Percentiles rank a stretch among this genome's conserved stretches.
Conservation (phyloP, 352 stramenopile genomes). For the Globisporangium apiculatum region DNA sequence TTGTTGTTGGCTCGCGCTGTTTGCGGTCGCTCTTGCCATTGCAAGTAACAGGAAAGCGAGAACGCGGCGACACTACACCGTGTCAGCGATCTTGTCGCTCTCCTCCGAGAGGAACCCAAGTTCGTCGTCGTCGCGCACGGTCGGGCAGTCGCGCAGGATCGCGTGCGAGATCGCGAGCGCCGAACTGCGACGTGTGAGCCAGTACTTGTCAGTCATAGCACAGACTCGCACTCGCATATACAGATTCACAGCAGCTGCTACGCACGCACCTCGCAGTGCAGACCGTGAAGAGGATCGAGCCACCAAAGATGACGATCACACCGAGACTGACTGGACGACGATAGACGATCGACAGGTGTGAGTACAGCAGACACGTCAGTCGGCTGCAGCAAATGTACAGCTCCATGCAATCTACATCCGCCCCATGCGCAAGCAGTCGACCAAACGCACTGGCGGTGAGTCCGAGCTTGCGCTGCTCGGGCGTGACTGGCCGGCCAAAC, state of each 20-base stretch:
- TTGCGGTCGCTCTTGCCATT: no score
- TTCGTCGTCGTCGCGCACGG: slow-evolving; percentile 73
- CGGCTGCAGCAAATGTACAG: no score
- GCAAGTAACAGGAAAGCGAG: not conserved
- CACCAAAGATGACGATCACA: slow-evolving; percentile 79
- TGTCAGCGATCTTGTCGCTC: slow-evolving; percentile 58
- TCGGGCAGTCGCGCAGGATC: slow-evolving; percentile 71
- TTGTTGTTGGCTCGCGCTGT: no score
- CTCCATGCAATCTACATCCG: no score
- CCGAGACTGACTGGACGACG: slow-evolving; percentile 44
- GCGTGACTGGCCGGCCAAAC: slow-evolving; percentile 56
- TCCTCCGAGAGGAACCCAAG: slow-evolving; percentile 70
- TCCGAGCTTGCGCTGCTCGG: slow-evolving; percentile 76
- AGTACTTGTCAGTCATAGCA: not conserved
- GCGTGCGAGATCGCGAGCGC: slow-evolving; percentile 71
- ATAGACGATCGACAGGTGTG: not conserved
- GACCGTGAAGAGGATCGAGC: slow-evolving; percentile 85
- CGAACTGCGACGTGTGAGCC: slow-evolving; percentile 22
- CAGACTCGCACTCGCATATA: not conserved
- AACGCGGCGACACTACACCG: slow-evolving; percentile 30
- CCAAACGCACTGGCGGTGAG: slow-evolving; percentile 54
- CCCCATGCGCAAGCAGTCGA: no score
- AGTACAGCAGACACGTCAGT: not conserved
- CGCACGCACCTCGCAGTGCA: slow-evolving; percentile 61
- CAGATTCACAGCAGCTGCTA: not conserved